A percentile compares a stretch with the other conserved stretches of the same genome.
Evolutionary conservation across 345 rosid genomes (phyloP).

Genomic region (Ceriops zippeliana): DNA sequence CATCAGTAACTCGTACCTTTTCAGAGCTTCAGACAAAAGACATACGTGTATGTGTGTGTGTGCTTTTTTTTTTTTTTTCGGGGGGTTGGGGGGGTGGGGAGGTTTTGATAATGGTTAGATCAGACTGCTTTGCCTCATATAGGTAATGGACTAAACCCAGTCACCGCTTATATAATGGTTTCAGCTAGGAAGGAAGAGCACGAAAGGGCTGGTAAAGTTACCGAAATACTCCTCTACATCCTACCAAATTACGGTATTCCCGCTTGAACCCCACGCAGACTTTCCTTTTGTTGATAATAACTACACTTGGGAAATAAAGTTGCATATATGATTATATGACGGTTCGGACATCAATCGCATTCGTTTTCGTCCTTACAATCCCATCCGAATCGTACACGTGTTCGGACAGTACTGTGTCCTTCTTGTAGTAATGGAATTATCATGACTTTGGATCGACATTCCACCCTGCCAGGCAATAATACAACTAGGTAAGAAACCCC

Average conservation of each 20-base stretch:
- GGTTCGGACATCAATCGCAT: constrained; percentile 14
- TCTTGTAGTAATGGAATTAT: neutral
- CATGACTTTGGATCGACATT: neutral
- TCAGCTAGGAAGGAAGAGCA: constrained; percentile 22
- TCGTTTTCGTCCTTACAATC: neutral
- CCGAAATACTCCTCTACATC: constrained; percentile 29
- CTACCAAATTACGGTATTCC: neutral
- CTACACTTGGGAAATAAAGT: constrained; percentile 2
- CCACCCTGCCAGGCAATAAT: too few relatives aligned
- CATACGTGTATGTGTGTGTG: too few relatives aligned
- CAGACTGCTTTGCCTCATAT: neutral
- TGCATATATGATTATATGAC: constrained; percentile 6
- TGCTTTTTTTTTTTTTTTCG: too few relatives aligned
- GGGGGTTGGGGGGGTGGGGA: neutral
- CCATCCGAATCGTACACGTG: constrained; percentile 57
- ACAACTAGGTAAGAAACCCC: too few relatives aligned
- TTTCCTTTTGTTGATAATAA: constrained; percentile 14
- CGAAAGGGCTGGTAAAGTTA: neutral
- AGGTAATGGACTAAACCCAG: neutral
- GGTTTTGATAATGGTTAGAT: neutral
- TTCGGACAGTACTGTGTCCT: constrained; percentile 23
- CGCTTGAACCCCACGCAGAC: neutral
- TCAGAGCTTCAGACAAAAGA: too few relatives aligned
- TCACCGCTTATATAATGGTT: constrained; percentile 19
- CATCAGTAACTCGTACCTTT: too few relatives aligned